Conservation (phyloP, 78 protist species). For the Guillardia theta region DNA sequence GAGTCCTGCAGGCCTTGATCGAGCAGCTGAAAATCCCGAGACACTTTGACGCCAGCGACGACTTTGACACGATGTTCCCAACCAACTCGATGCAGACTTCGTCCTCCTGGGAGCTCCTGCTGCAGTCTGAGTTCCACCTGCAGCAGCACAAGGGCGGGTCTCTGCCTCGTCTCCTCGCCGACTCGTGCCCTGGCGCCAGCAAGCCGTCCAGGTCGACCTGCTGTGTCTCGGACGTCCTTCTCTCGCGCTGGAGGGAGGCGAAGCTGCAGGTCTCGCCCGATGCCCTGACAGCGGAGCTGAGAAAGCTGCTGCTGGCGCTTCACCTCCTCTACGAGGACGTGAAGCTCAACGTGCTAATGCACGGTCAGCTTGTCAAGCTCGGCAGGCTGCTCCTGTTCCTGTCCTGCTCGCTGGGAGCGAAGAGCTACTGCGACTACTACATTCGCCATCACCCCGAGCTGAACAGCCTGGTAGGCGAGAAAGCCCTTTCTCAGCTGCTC, state of each 20-base stretch:
- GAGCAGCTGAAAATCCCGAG: not conserved
- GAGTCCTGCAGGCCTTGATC: not conserved
- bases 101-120: not conserved
- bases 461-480: no score
- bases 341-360: not conserved
- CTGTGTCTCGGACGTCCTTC: not conserved
- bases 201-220: not conserved
- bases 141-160: no score
- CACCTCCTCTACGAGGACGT: constrained; percentile 10
- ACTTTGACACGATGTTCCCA: not conserved
- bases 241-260: not conserved
- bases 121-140: not conserved
- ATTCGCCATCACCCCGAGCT: not conserved
- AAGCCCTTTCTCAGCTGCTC: not conserved
- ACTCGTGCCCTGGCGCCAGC: no score
- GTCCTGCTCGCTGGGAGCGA: not conserved
- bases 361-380: not conserved
- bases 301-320: no score
- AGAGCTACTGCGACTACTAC: not conserved
- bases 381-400: not conserved
- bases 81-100: no score
- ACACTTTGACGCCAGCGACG: not conserved
- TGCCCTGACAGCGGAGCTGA: no score
- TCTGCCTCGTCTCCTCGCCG: no score
- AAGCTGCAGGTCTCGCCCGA: no score